A percentile compares a stretch with the other conserved stretches of the same genome.
These are phyloP conservation scores for Nicotiana obtusifolia DNA, from an alignment of 257 asterid species.

Conservation along the genomic window DNA sequence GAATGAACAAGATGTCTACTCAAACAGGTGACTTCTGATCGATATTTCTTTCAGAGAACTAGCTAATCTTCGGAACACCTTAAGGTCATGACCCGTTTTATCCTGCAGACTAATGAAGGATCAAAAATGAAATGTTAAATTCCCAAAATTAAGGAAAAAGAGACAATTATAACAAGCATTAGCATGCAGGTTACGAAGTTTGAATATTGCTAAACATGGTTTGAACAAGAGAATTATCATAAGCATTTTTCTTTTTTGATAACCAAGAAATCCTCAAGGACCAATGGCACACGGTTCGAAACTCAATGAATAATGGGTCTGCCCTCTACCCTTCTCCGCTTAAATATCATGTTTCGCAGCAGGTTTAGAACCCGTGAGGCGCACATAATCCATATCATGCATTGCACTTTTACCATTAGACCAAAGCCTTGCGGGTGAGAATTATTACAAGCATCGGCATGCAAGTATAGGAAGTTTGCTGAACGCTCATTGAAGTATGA, in stretches of 20 bases:
- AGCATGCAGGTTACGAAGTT: background rate
- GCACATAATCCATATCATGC: background rate
- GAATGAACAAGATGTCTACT: background rate
- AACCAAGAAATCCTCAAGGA: background rate
- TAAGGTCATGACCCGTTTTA: constrained; percentile 70
- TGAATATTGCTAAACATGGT: background rate
- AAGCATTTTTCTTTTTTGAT: background rate
- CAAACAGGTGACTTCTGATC: constrained; percentile 43
- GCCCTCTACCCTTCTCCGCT: background rate
- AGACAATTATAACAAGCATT: background rate
- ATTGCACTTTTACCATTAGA: no score
- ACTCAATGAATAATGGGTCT: background rate
- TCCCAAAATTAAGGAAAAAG: background rate
- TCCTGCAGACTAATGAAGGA: constrained; percentile 43
- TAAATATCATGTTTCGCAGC: background rate
- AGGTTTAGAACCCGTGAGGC: background rate
- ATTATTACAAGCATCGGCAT: background rate
- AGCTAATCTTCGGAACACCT: constrained; percentile 55
- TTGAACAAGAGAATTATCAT: background rate
- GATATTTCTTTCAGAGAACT: constrained; percentile 69
- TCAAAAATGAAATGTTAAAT: background rate
- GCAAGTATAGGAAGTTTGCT: background rate
- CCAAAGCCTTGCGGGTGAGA: background rate
- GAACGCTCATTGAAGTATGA: background rate
- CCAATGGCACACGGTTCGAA: background rate